phyloP scores from a whole-genome alignment of 23 red algal genomes.

The Gracilaria caudata region DNA sequence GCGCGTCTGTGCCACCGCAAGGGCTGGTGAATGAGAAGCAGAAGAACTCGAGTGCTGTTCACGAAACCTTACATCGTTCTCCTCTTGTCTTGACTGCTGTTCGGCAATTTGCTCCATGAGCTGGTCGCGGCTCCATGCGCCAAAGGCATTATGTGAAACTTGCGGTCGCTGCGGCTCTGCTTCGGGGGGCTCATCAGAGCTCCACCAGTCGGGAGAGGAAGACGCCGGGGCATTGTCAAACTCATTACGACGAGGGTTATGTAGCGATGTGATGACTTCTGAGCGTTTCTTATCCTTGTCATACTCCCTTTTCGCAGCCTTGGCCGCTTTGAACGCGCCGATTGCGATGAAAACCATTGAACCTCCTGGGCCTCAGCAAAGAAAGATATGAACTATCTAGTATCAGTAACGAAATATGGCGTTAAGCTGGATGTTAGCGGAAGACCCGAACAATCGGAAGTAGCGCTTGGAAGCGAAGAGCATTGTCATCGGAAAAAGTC shows the following conservation, averaged over 20 bases:
- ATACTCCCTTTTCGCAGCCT: conserved; percentile 42
- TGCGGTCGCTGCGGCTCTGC: background rate
- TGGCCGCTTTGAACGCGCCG: conserved; percentile 40
- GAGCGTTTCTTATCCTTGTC: conserved; percentile 58
- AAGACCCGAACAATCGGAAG: too few species aligned
- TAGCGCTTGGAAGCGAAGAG: too few species aligned
- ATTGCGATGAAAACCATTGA: conserved; percentile 49
- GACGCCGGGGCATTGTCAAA: conserved; percentile 18
- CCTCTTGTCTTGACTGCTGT: background rate
- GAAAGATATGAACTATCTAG: background rate
- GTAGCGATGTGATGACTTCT: conserved; percentile 26
- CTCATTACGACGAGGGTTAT: conserved; percentile 10
- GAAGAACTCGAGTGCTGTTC: conserved; percentile 30
- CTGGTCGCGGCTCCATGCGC: conserved; percentile 34
- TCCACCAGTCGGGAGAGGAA: conserved; percentile 28
- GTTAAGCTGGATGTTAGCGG: too few species aligned
- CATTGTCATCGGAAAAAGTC: too few species aligned
- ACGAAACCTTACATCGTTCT: conserved; percentile 12
- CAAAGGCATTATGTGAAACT: conserved; percentile 23
- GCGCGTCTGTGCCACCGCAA: background rate
- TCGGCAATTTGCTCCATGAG: background rate
- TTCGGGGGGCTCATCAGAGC: background rate
- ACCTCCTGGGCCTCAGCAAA: background rate
- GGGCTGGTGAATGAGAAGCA: conserved; percentile 13
- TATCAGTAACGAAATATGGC: too few species aligned